Evolutionary conservation across 208 protist genomes (phyloP).

Genomic region (Trichomonas vaginalis): DNA sequence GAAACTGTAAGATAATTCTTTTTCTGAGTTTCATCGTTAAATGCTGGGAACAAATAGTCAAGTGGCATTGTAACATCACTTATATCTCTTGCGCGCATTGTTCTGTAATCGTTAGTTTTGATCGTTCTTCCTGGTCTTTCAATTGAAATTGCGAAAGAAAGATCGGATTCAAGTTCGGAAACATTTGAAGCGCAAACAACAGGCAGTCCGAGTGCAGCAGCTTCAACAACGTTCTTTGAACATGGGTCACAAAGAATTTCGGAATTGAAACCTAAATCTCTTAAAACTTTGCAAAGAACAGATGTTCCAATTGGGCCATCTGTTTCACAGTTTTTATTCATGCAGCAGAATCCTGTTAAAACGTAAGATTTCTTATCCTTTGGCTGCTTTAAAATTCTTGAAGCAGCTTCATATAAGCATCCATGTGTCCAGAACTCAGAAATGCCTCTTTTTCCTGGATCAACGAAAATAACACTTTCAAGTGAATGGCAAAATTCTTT

Average conservation of each 20-base stretch:
- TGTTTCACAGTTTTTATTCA: neutral
- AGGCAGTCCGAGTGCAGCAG: neutral
- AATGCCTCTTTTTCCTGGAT: neutral
- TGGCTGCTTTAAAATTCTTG: neutral
- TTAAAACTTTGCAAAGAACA: neutral
- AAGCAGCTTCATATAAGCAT: neutral
- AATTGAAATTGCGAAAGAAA: neutral
- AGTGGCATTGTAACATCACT: neutral
- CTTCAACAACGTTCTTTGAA: neutral
- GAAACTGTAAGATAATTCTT: neutral
- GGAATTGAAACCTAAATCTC: neutral
- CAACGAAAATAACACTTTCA: neutral
- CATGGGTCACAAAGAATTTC: neutral
- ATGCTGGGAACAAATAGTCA: neutral
- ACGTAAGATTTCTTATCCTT: neutral
- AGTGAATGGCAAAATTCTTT: neutral
- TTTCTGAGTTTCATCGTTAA: neutral
- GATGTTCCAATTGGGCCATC: neutral
- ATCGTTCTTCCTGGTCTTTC: neutral
- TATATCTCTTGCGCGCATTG: neutral
- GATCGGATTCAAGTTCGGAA: neutral
- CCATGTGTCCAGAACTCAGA: neutral
- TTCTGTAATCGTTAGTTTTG: neutral
- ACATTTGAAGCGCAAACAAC: neutral
- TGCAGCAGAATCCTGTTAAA: slow-evolving; percentile 8